Evolutionary conservation across 2,329 filamentous ascomycete genomes (phyloP), one percentile per base, ranked within the genome.

Genomic region (Cladosporium oxysporum): DNA sequence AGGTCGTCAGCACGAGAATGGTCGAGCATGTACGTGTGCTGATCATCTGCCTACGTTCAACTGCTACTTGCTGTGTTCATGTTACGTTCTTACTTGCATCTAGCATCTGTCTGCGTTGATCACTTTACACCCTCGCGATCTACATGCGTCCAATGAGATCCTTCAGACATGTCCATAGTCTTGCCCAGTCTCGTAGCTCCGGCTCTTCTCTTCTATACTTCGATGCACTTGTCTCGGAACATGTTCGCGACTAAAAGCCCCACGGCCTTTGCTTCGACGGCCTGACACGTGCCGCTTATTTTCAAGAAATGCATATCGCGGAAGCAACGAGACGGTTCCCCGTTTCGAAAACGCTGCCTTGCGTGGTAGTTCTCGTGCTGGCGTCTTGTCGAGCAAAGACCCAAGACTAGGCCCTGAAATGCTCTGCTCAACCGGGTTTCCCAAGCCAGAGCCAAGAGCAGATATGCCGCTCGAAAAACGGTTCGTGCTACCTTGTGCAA

Each of bases 61-160:
- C 37, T n/a, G 7, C 5, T 44, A 8, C 37, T 44, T 44, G 37
- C 37, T 44, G 37, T n/a, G 14, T 5, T 47, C 41, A 47, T 8
- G n/a, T 47, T 21, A 37, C 57, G 18, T 29, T 59, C 57, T 44
- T 5, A 59, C 37, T 44, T 47, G 57, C 57, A 47, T 47, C n/a
- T n/a, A 23, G 29, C 41, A 28, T 31, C 58, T 61, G 49, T 62
- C 59, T 50, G 10, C 11, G 58, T 18, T 35, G 28, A 21, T n/a
- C 31, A 28, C 59, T 53, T 18, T 29, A 62, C 59, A 53, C 47
- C 59, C 59, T 62, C 29, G 37, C 12, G 14, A 47, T 47, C 41
- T 21, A 47, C n/a, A 21, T 11, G 41, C 10, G n/a, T 47, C 41
- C 41, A 47, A 21, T 23, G 2, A 47, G 5, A 23, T 3, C 10